Evolutionary conservation across 164 flowering plant species (phyloP), one percentile per base, ranked within the genome.

Genomic region (Protea cynaroides): DNA sequence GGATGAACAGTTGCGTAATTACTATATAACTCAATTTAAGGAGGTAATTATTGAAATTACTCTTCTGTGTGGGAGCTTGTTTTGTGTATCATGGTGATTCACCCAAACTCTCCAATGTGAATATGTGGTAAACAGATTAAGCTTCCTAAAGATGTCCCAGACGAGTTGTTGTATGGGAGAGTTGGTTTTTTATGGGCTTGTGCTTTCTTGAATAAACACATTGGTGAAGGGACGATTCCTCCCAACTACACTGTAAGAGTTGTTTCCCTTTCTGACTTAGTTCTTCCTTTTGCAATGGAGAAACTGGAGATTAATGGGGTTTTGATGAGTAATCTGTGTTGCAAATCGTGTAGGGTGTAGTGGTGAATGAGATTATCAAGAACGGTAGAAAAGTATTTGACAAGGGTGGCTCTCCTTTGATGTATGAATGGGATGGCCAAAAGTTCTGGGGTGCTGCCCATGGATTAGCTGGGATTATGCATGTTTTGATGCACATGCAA

Each of bases 381-480:
- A 77, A 70, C 52, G 91, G 91, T 38, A 74, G 78, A 51, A 66
- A 58, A 53, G 57, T 81, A 47, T 73, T 79, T 23, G 40, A 40
- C 29, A 74, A 68, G 43, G 81, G 75, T 23, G 72, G 72, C 24
- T 75, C 76, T 67, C 89, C 92, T 1, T 67, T 84, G 61, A 82
- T 86, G 88, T 84, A 73, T 68, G 86, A 79, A 68, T 82, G 88
- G 86, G 79, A 84, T 72, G 84, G 84, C 38, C 77, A 84, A 61
- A 82, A 62, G 71, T 84, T 84, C 62, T 84, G 88, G 88, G 88
- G 91, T 21, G 86, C 86, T 34, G 91, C 94, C 8, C 96, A 92
- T 78, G 96, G 97, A 14, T 62, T 92, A 64, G 93, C 94, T 14
- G 97, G 97, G 44, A 87, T 92, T 40, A 72, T 86, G 79, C 78